These are phyloP conservation scores for Murraya koenigii DNA, from an alignment of 345 rosid genomes.

Conservation along the genomic window DNA sequence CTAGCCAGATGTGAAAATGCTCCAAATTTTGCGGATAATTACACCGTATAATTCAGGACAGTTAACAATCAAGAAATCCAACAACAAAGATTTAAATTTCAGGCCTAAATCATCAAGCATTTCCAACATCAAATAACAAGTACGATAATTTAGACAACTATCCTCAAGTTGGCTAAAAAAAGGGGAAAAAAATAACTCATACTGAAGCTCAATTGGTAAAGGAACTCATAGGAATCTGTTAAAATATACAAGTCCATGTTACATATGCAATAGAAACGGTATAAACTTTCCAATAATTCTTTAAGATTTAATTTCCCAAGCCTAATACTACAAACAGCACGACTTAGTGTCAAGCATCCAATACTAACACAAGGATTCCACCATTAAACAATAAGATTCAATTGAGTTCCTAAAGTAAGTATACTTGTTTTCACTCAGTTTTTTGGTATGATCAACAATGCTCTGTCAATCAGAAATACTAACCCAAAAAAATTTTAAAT, in stretches of 20 bases:
- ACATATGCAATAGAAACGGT: background rate
- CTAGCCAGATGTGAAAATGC: background rate
- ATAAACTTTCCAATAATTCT: background rate
- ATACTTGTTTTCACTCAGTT: background rate
- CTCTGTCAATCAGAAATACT: background rate
- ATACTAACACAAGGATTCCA: background rate
- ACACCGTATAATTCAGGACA: constrained; percentile 1
- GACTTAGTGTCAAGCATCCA: background rate
- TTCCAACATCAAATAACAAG: background rate
- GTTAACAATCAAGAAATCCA: constrained; percentile 1
- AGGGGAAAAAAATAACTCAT: background rate
- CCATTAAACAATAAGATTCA: background rate
- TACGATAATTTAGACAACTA: background rate
- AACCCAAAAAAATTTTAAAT: background rate
- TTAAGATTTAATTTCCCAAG: background rate
- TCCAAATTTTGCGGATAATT: background rate
- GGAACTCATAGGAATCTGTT: background rate
- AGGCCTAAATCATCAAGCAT: background rate
- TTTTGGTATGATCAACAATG: too few relatives aligned
- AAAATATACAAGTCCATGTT: background rate
- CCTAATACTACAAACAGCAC: background rate
- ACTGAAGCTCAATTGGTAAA: background rate
- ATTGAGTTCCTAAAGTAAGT: background rate
- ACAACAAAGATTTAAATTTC: background rate
- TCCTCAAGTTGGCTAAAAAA: too few relatives aligned